Base-by-base conservation (phyloP, 306 rosid genomes). In the Acacia crassicarpa region DNA sequence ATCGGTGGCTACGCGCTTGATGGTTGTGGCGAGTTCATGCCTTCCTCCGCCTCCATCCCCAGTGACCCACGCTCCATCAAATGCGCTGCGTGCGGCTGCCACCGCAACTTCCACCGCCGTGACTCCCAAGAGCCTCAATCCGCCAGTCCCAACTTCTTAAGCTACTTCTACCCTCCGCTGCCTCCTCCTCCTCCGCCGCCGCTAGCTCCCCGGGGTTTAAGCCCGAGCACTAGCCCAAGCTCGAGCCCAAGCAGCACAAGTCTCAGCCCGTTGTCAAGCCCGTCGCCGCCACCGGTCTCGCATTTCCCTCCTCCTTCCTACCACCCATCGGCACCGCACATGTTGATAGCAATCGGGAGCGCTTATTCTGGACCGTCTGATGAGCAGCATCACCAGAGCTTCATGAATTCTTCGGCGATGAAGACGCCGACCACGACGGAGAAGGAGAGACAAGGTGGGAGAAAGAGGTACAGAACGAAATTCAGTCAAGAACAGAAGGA, bases 101-200 rank as follows among this genome's bases (percentile, higher is more conserved):
- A 94, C 89, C 93, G 99, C 40, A 95, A 93, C 74, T 95, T 91
- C 88, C 99, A 95, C 93, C 98, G 99, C 87, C 98, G 98, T 4
- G 91, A 87, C 12, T 76, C 89, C 1, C 87, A 83, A 17, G 88
- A 84, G 1, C 53, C 3, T 46, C 74, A 45, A 33, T 27, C 76
- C 8, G 41, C 41, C 71, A 65, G 23, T 74, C 81, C 87, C 25
- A 76, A 32, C 44, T 83, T 81, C 35, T 30, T 81, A 17, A 87
- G 23, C 72, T 86, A 44, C 63, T 80, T 77, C 78, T 89, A 77
- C 76, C 33, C 86, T 1, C 65, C 65, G 13, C 30, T 22, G 2
- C 65, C 61, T 1, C 80, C 86, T 6, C 80, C 86, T 6, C 85
- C 81, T 2, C 77, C 87, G 15, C 89, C 80, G 38, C 82, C 58